Base-by-base conservation (phyloP, 2,329 filamentous ascomycete species). In the Aureobasidium zeae region DNA sequence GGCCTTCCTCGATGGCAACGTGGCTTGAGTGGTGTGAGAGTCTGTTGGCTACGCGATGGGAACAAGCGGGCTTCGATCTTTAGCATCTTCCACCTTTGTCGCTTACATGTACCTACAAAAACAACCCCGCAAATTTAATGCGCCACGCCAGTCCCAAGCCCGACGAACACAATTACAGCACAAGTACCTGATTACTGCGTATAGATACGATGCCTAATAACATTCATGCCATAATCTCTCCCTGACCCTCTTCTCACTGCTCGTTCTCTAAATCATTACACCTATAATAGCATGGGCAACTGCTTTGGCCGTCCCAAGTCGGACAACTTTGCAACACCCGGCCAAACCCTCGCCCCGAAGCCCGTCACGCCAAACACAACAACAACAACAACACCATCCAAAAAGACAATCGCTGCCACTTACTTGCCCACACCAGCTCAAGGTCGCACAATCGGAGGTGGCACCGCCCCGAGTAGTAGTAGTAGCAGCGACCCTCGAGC, bases 231-330 rank as follows among this genome's bases (percentile, higher is more conserved):
- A 24, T 19, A 35, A 7, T 22, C 17, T 20, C n/a, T 9, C 10
- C 10, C 15, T 21, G 25, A 24, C 3, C 17, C 4, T 9, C 10
- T 28, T 5, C 13, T 6, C 15, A 24, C 5, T n/a, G 9, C 9
- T 22, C n/a, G 13, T 8, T 28, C 11, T 21, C 1, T 6, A 25
- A 6, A 24, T 22, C 30, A 15, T 35, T 20, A 47, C n/a, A n/a
- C n/a, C n/a, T n/a, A n/a, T n/a, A n/a, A n/a, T n/a, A 62, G 47
- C 51, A 94, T 95, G 88, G 88, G 88, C 48, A 89, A 86, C 62
- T 73, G 86, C 65, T 94, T 85, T 69, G 84, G 86, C 60, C 87
- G 86, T 49, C 49, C 61, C 62, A 73, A 71, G 47, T 67, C 76
- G 22, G 78, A 83, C 54, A 70, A 76, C 62, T 91, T 87, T 67